Evolutionary conservation across 495 filamentous ascomycete species (phyloP).

Genomic region (Hyaloscypha bicolor): DNA sequence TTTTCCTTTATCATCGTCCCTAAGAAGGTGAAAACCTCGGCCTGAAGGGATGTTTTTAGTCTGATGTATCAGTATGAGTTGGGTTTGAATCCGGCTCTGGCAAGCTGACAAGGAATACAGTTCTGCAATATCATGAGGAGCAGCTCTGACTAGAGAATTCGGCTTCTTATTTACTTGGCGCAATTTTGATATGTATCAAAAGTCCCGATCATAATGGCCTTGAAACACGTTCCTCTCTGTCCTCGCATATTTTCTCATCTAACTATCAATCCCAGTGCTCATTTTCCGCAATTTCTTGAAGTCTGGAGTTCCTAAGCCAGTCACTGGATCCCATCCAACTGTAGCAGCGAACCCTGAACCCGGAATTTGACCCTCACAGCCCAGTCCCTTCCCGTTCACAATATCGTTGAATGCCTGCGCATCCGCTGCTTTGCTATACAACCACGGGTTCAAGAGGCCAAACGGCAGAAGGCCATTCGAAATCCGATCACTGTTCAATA

Average conservation of each 20-base stretch:
- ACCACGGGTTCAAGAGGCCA: conserved; percentile 65
- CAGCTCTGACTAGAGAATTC: too few species aligned
- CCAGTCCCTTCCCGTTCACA: conserved; percentile 51
- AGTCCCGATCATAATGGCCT: too few species aligned
- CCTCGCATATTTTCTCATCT: background rate
- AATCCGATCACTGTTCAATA: conserved; percentile 59
- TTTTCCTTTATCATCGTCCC: too few species aligned
- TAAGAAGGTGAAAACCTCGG: too few species aligned
- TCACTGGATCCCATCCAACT: conserved; percentile 44
- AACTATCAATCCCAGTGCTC: background rate
- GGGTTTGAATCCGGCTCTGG: too few species aligned
- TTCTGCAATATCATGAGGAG: too few species aligned
- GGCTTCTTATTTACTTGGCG: too few species aligned
- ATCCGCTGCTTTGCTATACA: conserved; percentile 47
- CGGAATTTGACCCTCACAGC: conserved; percentile 50
- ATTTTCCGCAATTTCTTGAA: conserved; percentile 15
- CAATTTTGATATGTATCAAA: too few species aligned
- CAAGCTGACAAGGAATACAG: too few species aligned
- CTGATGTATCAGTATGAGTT: too few species aligned
- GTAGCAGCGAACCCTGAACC: conserved; percentile 64
- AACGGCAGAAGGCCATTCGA: conserved; percentile 46
- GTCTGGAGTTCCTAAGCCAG: conserved; percentile 17
- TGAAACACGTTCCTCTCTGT: background rate
- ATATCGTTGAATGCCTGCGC: conserved; percentile 58
- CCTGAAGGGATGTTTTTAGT: too few species aligned